Conservation (phyloP, 2,329 filamentous ascomycete species). For the Trichoderma breve region DNA sequence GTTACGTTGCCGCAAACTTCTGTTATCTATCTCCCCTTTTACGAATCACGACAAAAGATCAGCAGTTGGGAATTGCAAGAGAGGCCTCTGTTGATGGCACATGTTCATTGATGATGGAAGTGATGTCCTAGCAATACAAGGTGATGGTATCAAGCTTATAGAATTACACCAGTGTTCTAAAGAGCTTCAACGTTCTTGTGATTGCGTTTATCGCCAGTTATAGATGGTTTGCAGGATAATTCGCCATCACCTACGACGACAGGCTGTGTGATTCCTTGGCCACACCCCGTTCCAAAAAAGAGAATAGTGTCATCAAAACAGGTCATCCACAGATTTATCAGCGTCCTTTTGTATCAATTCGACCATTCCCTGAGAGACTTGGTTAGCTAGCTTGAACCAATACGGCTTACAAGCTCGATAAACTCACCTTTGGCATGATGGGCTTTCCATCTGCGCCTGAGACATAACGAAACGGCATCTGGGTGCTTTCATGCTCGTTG, state of each 20-base stretch:
- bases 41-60: background rate
- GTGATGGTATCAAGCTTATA: background rate
- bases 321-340: slow-evolving; percentile 84
- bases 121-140: background rate
- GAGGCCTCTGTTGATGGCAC: background rate
- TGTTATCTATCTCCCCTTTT: background rate
- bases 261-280: background rate
- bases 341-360: slow-evolving; percentile 91
- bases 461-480: slow-evolving; percentile 98
- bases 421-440: slow-evolving; percentile 82
- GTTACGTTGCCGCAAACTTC: background rate
- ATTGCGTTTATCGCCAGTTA: background rate
- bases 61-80: background rate
- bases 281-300: background rate
- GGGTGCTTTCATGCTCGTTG: slow-evolving; percentile 86
- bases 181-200: background rate
- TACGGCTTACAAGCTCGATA: too few relatives aligned
- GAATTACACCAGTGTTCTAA: background rate
- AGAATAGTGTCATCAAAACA: slow-evolving; percentile 55
- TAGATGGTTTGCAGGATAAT: background rate
- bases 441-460: slow-evolving; percentile 70
- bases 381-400: slow-evolving; percentile 25
- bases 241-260: background rate
- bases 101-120: background rate
- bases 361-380: slow-evolving; percentile 72